Conservation (phyloP, 768 basidiomycete genomes). For the Mycena chlorophos region DNA sequence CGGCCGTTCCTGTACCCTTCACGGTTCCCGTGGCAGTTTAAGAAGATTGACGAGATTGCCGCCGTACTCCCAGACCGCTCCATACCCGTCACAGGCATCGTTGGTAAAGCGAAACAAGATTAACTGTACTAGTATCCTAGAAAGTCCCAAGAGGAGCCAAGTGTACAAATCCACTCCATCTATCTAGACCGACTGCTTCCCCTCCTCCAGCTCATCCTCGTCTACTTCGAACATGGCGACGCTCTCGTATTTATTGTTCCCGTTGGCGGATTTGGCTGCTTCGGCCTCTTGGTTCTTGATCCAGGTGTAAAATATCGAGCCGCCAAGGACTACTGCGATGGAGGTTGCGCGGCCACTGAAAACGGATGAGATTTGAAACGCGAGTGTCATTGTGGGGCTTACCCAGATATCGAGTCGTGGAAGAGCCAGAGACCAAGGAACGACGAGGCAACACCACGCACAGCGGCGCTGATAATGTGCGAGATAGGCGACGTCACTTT, state of each 20-base stretch:
- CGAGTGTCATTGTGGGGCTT: conserved; percentile 27
- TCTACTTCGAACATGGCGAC: conserved; percentile 33
- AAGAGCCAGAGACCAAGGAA: conserved; percentile 64
- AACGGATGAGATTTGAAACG: background rate
- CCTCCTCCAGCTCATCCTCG: background rate
- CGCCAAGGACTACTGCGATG: conserved; percentile 58
- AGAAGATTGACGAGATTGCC: conserved; percentile 88
- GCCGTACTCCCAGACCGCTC: conserved; percentile 74
- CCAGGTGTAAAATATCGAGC: conserved; percentile 70
- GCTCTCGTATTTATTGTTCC: conserved; percentile 49
- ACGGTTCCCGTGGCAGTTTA: conserved; percentile 95
- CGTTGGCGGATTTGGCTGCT: conserved; percentile 23
- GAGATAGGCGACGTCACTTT: conserved; percentile 82
- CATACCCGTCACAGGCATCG: background rate
- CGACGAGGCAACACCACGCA: conserved; percentile 72
- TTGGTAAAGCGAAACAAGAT: conserved; percentile 19
- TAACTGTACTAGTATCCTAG: background rate
- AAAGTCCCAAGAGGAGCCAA: background rate
- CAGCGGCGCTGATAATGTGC: conserved; percentile 78
- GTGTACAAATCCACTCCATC: too few species aligned
- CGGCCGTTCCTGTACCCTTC: conserved; percentile 96
- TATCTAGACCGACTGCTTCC: too few species aligned
- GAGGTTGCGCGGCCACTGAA: conserved; percentile 59
- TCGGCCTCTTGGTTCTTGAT: conserved; percentile 55
- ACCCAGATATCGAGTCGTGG: conserved; percentile 59